These are phyloP conservation scores for Phylloporus sp. DNA, from an alignment of 768 basidiomycete species.

Conservation along the genomic window DNA sequence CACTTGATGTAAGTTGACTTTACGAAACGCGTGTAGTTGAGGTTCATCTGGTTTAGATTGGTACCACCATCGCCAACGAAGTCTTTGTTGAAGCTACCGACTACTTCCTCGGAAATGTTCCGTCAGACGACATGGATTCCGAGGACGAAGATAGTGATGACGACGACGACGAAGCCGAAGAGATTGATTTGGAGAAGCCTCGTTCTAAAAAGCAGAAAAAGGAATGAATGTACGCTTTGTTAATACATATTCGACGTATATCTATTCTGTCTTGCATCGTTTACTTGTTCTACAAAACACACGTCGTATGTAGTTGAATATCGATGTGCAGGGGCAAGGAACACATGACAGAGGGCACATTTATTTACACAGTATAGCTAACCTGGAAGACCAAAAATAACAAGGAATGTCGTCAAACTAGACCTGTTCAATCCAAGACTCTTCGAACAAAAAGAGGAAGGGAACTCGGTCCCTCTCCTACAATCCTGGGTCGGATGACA, in stretches of 20 bases:
- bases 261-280: conserved; percentile 23
- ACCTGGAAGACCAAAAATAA: not conserved
- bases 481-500: conserved; percentile 55
- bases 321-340: not conserved
- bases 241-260: conserved; percentile 18
- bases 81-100: conserved; percentile 79
- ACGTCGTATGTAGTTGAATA: conserved; percentile 3
- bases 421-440: conserved; percentile 15
- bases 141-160: conserved; percentile 66
- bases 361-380: too few species aligned
- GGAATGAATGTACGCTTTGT: conserved; percentile 22
- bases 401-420: not conserved
- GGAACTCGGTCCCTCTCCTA: conserved; percentile 49
- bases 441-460: conserved; percentile 48
- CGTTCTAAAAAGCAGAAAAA: conserved; percentile 65
- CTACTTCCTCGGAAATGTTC: conserved; percentile 68
- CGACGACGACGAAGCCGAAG: conserved; percentile 74
- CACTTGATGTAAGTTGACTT: conserved; percentile 55
- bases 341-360: too few species aligned
- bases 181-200: conserved; percentile 87
- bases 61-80: conserved; percentile 66
- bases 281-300: not conserved
- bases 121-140: conserved; percentile 55
- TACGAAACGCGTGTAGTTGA: not conserved
- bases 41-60: conserved; percentile 46